A percentile compares a stretch with the other conserved stretches of the same genome.
These are phyloP conservation scores for Suhomyces prunicola DNA, from an alignment of 805 yeast species.

Conservation along the genomic window DNA sequence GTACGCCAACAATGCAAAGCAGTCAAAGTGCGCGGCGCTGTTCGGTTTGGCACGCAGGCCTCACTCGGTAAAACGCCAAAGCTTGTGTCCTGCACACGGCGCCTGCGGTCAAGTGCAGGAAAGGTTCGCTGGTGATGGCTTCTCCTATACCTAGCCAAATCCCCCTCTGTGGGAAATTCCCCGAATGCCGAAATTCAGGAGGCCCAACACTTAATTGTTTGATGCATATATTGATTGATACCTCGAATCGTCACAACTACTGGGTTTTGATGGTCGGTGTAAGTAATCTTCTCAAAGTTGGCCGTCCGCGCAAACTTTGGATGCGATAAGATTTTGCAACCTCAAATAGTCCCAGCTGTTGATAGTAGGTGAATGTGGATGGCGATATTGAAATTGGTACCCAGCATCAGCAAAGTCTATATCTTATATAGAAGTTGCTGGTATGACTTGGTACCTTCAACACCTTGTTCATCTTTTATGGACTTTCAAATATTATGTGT, in stretches of 20 bases:
- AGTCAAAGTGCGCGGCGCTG: not conserved
- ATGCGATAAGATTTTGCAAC: constrained; percentile 1
- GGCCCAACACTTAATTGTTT: not conserved
- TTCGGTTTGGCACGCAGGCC: not conserved
- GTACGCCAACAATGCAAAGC: not conserved
- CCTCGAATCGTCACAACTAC: not conserved
- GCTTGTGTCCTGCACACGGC: not conserved
- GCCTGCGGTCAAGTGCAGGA: not conserved
- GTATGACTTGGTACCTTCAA: not conserved
- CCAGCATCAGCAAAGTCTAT: not conserved
- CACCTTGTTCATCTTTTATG: not conserved
- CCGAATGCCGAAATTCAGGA: not conserved
- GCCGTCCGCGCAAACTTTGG: constrained; percentile 1
- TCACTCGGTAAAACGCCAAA: not conserved
- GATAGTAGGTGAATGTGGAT: not conserved
- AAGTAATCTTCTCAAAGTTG: not conserved
- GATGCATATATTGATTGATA: not conserved
- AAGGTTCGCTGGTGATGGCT: constrained; percentile 3
- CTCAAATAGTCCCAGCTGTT: not conserved
- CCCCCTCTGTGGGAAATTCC: constrained; percentile 2
- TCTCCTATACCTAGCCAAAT: constrained; percentile 6
- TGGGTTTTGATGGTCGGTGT: not conserved
- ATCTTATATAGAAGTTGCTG: not conserved
- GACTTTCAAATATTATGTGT: not conserved
- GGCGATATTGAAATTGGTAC: not conserved